phyloP scores from a whole-genome alignment of 805 yeast genomes.

The Wickerhamomyces strasburgensis region DNA sequence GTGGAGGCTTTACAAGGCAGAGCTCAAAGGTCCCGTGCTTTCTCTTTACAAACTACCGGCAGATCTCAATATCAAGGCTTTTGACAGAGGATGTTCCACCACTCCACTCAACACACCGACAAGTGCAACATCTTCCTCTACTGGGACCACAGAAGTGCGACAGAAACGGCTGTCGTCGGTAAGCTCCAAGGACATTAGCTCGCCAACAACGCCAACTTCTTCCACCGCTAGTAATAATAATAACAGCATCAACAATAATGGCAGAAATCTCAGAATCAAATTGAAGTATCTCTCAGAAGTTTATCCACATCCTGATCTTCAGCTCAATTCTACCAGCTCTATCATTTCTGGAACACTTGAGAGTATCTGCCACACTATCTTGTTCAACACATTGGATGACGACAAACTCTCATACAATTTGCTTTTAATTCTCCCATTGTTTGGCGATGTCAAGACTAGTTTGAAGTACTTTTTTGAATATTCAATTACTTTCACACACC shows the following conservation, averaged over 20 bases:
- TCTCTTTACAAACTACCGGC: slow-evolving; percentile 55
- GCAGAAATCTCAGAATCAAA: slow-evolving; percentile 8
- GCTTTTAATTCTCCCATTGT: slow-evolving; percentile 50
- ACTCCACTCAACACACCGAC: slow-evolving; percentile 4
- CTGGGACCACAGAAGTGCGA: slow-evolving; percentile 15
- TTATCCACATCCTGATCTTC: slow-evolving; percentile 61
- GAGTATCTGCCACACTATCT: slow-evolving; percentile 68
- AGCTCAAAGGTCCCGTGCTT: slow-evolving; percentile 63
- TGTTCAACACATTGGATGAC: slow-evolving; percentile 45
- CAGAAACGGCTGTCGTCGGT: slow-evolving; percentile 25
- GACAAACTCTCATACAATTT: slow-evolving; percentile 37
- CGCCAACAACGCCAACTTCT: slow-evolving; percentile 13
- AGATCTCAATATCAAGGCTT: slow-evolving; percentile 39
- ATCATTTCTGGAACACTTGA: slow-evolving; percentile 57
- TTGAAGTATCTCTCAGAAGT: slow-evolving; percentile 35
- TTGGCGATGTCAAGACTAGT: slow-evolving; percentile 42
- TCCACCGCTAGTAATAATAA: slow-evolving; percentile 1
- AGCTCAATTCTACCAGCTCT: slow-evolving; percentile 43
- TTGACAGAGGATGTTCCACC: slow-evolving; percentile 27
- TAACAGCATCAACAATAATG: slow-evolving; percentile 5
- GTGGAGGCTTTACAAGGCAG: slow-evolving; percentile 53
- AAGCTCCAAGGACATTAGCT: slow-evolving; percentile 15
- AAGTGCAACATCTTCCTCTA: slow-evolving; percentile 1
- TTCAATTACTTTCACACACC: slow-evolving; percentile 29
- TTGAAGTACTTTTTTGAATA: slow-evolving; percentile 41